Evolutionary conservation across 2,329 filamentous ascomycete species (phyloP).

Genomic region (Apiospora koreana): DNA sequence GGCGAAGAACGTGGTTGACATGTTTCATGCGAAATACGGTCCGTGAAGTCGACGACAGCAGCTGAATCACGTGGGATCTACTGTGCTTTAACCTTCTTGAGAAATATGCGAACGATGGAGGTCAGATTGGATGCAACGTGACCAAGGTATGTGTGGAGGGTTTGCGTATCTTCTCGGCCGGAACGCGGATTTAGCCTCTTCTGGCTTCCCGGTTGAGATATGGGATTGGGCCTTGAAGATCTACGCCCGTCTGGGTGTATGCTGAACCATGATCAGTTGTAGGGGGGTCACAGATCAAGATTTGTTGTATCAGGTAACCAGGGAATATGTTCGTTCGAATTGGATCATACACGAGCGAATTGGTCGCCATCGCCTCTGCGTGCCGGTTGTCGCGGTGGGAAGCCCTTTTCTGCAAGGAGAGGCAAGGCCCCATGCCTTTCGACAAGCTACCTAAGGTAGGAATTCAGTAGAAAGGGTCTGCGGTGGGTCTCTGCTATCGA

Average conservation of each 20-base stretch:
- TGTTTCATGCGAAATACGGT: neutral
- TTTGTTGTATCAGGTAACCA: neutral
- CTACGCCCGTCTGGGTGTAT: neutral
- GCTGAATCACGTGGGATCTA: neutral
- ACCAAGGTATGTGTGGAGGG: neutral
- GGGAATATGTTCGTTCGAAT: neutral
- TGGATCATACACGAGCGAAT: neutral
- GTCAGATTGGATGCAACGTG: neutral
- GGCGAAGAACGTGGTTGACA: neutral
- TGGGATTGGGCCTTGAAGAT: neutral
- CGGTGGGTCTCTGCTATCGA: no score
- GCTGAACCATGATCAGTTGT: neutral
- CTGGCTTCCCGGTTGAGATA: neutral
- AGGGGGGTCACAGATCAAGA: neutral
- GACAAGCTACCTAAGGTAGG: no score
- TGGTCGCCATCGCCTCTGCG: neutral
- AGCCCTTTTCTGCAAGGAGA: neutral
- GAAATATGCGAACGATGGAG: neutral
- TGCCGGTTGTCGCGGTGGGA: no score
- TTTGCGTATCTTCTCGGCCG: neutral
- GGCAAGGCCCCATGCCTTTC: no score
- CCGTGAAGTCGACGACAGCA: neutral
- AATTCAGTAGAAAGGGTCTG: no score
- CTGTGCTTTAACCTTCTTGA: neutral
- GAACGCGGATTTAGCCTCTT: neutral